Evolutionary conservation across 176 grass and related monocot species (phyloP), one percentile per base, ranked within the genome.

Genomic region (Carex myosuroides): DNA sequence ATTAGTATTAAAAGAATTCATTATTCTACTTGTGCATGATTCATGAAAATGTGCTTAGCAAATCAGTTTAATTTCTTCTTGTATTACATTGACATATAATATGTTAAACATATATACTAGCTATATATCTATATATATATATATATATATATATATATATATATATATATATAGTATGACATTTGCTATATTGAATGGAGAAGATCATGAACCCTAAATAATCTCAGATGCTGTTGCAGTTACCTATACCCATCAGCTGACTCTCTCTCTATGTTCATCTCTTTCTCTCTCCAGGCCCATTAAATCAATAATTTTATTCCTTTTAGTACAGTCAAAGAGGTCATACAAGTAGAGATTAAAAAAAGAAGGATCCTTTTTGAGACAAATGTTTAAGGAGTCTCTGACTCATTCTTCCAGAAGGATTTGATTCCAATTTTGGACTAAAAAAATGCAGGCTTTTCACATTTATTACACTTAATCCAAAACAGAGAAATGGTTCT

Each of bases 201-300:
- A 82, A 82, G 63, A 67, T 62, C 11, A 85, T 78, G 30, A 87
- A 83, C 57, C 85, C 54, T 76, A 73, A 63, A 70, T 48, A 74
- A 60, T 63, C 70, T 87, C 58, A 83, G 85, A 70, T 53, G 87
- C 90, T 93, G 91, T 87, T 93, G 87, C 92, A 89, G 95, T 98
- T 98, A 93, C 50, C 84, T 61, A 90, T 98, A 87, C 84, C 92
- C 89, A 87, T 98, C 91, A 91, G 81, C 79, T 91, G 91, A 93
- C 86, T 90, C 88, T 60, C 50, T 83, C 64, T 60, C 26, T 35
- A 68, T 78, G 79, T 87, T 84, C 86, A 55, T 61, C 71, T 83
- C 53, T 42, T 14, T 74, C 85, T 87, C 72, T 67, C 64, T 74
- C 84, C 59, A 75, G 46, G 79, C 66, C 66, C 81, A 20, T 66